Conservation (phyloP, 202 grass and related monocot species). For the Setaria viridis region DNA sequence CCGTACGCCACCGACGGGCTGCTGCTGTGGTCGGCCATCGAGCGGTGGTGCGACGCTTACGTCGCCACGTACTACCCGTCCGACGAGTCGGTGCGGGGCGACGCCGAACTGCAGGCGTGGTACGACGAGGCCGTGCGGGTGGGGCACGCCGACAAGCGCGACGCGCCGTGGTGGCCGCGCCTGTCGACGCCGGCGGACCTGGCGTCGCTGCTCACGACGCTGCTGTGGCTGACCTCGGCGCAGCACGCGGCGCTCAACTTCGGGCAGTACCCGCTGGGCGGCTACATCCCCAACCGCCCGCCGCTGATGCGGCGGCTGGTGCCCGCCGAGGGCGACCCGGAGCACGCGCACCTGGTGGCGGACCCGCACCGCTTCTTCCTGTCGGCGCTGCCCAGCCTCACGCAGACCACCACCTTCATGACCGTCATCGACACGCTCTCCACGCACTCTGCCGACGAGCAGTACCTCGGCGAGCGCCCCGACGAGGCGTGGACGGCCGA, state of each 20-base stretch:
- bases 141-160: constrained; percentile 77
- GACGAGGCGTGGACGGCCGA: constrained; percentile 86
- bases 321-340: constrained; percentile 71
- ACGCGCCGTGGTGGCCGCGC: constrained; percentile 88
- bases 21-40: constrained; percentile 83
- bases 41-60: constrained; percentile 66
- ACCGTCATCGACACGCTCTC: constrained; percentile 97
- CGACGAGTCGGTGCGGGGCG: constrained; percentile 54
- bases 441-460: constrained; percentile 89
- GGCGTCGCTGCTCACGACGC: constrained; percentile 68
- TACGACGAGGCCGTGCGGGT: constrained; percentile 70
- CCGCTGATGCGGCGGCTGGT: constrained; percentile 88
- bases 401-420: constrained; percentile 91
- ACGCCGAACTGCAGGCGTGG: constrained; percentile 93
- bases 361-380: constrained; percentile 89
- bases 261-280: constrained; percentile 92
- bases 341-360: constrained; percentile 62
- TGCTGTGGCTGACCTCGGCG: constrained; percentile 87
- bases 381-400: constrained; percentile 82
- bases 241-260: constrained; percentile 97
- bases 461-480: constrained; percentile 84
- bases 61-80: constrained; percentile 68
- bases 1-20: constrained; percentile 90
- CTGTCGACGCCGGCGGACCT: constrained; percentile 62
- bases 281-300: constrained; percentile 91